A percentile compares a stretch with the other conserved stretches of the same genome.
Conservation (phyloP, 495 filamentous ascomycete genomes). For the Staphylotrichum tortipilum region DNA sequence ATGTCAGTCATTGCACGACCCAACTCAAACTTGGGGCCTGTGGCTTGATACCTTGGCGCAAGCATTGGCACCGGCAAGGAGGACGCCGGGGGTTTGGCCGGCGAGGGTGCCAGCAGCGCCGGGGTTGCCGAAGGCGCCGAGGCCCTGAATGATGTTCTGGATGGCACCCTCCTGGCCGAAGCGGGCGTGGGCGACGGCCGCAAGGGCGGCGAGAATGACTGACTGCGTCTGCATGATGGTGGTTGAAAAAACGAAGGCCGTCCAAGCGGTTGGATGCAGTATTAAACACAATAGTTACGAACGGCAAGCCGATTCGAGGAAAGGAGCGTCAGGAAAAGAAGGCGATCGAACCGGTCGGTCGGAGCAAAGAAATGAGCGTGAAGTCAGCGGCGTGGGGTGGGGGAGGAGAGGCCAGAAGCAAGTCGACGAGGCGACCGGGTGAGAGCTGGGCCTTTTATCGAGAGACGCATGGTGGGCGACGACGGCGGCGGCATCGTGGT, state of each 20-base stretch:
- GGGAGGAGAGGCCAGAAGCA: neutral
- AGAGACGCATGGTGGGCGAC: neutral
- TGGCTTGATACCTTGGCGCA: constrained; percentile 41
- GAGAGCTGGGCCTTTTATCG: neutral
- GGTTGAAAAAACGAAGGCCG: constrained; percentile 10
- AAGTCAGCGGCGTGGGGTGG: constrained; percentile 5
- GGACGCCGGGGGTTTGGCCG: constrained; percentile 40
- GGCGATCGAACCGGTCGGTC: constrained; percentile 24
- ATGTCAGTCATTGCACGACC: too few relatives aligned
- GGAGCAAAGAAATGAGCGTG: constrained; percentile 12
- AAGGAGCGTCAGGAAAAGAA: constrained; percentile 5
- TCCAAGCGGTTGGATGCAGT: constrained; percentile 13
- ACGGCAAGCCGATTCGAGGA: constrained; percentile 7
- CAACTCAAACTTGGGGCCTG: neutral
- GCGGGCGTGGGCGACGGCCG: constrained; percentile 41
- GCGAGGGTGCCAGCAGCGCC: constrained; percentile 48
- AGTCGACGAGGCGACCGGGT: neutral
- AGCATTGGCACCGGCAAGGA: constrained; percentile 48
- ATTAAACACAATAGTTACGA: constrained; percentile 2
- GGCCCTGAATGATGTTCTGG: constrained; percentile 35
- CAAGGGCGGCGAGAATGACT: constrained; percentile 20
- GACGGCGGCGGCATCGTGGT: neutral
- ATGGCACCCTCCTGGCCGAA: constrained; percentile 48
- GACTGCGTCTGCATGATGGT: constrained; percentile 18
- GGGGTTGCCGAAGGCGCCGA: constrained; percentile 39